Base-by-base conservation (phyloP, 257 asterid species). In the Eustoma russellianum region DNA sequence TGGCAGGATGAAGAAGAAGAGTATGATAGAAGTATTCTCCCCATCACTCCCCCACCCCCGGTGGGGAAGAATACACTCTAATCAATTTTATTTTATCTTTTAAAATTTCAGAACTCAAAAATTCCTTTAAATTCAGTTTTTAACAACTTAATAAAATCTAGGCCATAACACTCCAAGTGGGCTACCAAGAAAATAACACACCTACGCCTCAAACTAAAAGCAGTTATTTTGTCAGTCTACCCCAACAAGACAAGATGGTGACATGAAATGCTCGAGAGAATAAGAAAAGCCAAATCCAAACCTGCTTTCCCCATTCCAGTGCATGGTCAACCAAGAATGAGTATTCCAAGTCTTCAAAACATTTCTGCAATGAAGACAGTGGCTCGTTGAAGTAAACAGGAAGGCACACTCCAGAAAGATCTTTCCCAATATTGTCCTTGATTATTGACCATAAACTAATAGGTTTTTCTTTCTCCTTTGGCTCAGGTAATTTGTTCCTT, bases 341-440 rank as follows among this genome's bases (percentile, higher is more conserved):
- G 78, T 87, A 88, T 61, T 92, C 98, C 80, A 91, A 77, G 77
- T 91, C 98, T 75, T 91, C 97, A 60, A 87, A 91, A 74, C 98
- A 91, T 70, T 92, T 92, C 74, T 92, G 98, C 67, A 92, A 71
- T 2, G 98, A 92, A 47, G 98, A 92, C 59, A 92, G 79, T 56
- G 98, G 98, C 80, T 92, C 98, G 53, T 92, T 92, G 75, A 92
- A 92, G 82, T 84, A 92, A 34, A 92, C 98, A 55, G 98, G 97
- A 55, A 92, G 97, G 74, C 98, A 92, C 65, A 92, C 98, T 66
- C 98, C 97, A 47, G 98, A 92, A 68, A 92, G 83, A 63, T 92
- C 98, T 80, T 92, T 92, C 65, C 97, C 98, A 49, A 92, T 92
- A 68, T 92, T 92, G 72, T 92, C 98, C 85, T 92, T 92, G 66